Conservation (phyloP, 2,329 filamentous ascomycete genomes). For the Xylaria sp. region DNA sequence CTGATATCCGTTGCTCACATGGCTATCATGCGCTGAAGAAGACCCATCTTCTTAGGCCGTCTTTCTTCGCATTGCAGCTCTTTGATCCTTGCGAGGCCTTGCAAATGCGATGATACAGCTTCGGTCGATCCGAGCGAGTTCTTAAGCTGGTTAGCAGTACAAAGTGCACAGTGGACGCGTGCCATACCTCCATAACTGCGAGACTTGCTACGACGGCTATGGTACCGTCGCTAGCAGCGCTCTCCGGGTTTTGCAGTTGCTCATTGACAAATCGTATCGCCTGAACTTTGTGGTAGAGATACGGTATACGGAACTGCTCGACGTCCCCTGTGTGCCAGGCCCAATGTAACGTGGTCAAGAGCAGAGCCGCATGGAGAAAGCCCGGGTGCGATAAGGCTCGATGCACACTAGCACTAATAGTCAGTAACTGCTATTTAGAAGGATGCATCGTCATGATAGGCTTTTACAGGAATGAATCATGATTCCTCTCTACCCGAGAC, state of each 20-base stretch:
- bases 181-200: constrained; percentile 57
- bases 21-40: constrained; percentile 58
- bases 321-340: constrained; percentile 59
- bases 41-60: constrained; percentile 47
- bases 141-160: constrained; percentile 43
- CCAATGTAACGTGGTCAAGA: constrained; percentile 59
- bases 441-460: constrained; percentile 5
- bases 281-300: constrained; percentile 59
- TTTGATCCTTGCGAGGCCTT: constrained; percentile 53
- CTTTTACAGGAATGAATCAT: constrained; percentile 51
- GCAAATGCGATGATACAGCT: constrained; percentile 57
- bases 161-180: constrained; percentile 6
- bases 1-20: constrained; percentile 49
- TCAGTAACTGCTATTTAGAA: constrained; percentile 13
- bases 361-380: constrained; percentile 59
- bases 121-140: constrained; percentile 58
- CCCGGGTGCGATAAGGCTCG: constrained; percentile 58
- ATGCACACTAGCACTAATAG: constrained; percentile 51
- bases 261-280: constrained; percentile 60
- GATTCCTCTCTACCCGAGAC: constrained; percentile 53
- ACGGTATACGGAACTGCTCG: constrained; percentile 58
- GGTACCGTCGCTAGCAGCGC: constrained; percentile 55
- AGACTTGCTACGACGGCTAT: constrained; percentile 58
- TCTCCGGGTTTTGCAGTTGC: constrained; percentile 54
- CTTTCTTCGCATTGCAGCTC: constrained; percentile 48